These are phyloP conservation scores for Plasmodium adleri DNA, from an alignment of 169 alveolate species.

Conservation along the genomic window DNA sequence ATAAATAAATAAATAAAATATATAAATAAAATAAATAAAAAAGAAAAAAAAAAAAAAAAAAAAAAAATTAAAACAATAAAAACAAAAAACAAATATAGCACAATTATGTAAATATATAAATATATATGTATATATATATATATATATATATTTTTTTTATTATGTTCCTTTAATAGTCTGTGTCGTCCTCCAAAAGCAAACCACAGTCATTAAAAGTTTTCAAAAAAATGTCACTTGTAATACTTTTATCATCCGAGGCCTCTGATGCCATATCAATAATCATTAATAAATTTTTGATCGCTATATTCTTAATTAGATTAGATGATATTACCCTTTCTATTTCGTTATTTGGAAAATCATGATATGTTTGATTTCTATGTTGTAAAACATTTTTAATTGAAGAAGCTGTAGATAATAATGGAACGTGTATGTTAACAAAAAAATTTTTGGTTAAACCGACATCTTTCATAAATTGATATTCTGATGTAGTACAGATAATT, in stretches of 20 bases:
- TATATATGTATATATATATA: background rate
- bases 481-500: slow-evolving; percentile 98
- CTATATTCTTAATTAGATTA: slow-evolving; percentile 39
- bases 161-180: slow-evolving; percentile 12
- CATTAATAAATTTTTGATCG: slow-evolving; percentile 60
- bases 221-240: slow-evolving; percentile 50
- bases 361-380: slow-evolving; percentile 26
- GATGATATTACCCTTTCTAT: slow-evolving; percentile 32
- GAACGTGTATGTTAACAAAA: slow-evolving; percentile 59
- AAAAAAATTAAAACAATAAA: slow-evolving; percentile 15
- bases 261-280: slow-evolving; percentile 69
- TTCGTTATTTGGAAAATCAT: slow-evolving; percentile 40
- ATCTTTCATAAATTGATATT: slow-evolving; percentile 88
- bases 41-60: slow-evolving; percentile 1
- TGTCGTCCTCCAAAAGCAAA: slow-evolving; percentile 47
- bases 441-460: slow-evolving; percentile 60
- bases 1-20: background rate
- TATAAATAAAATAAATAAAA: background rate
- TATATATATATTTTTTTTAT: background rate
- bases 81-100: slow-evolving; percentile 7
- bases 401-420: slow-evolving; percentile 26
- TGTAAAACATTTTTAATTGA: slow-evolving; percentile 48
- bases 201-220: slow-evolving; percentile 65
- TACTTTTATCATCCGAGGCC: slow-evolving; percentile 32
- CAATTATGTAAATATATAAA: background rate